Conservation (phyloP, 148 eudicot genomes). For the Suaeda aralocaspica region DNA sequence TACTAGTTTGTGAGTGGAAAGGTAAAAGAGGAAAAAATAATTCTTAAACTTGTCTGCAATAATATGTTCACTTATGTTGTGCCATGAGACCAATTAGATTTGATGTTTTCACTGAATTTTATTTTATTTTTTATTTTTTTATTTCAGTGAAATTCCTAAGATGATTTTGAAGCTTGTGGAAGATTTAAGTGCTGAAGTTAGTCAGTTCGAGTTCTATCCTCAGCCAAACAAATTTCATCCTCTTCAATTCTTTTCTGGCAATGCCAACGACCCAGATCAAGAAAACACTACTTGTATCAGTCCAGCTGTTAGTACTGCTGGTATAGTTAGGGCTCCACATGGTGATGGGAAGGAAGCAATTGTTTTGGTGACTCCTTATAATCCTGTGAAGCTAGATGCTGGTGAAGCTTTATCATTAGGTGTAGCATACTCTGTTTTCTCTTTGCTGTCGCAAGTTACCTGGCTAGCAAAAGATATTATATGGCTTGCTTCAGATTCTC, state of each 20-base stretch:
- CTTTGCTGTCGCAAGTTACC: constrained; percentile 69
- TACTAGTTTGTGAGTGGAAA: no score
- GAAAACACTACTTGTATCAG: constrained; percentile 52
- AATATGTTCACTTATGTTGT: not conserved
- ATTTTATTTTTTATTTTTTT: no score
- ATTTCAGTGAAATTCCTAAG: constrained; percentile 58
- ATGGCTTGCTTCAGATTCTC: constrained; percentile 98
- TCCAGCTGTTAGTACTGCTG: constrained; percentile 65
- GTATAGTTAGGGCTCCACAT: constrained; percentile 92
- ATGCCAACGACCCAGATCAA: constrained; percentile 38
- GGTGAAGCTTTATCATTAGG: constrained; percentile 77
- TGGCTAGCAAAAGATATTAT: constrained; percentile 97
- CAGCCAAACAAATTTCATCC: constrained; percentile 62
- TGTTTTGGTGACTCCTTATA: constrained; percentile 87
- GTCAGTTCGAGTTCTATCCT: constrained; percentile 60
- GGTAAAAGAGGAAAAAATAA: no score
- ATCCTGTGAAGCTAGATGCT: constrained; percentile 43
- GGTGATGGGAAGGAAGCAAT: constrained; percentile 99
- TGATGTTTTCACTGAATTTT: not conserved
- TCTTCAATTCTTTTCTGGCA: constrained; percentile 68
- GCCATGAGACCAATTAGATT: not conserved
- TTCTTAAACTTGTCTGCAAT: not conserved
- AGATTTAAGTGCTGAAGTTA: constrained; percentile 83
- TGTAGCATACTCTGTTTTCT: constrained; percentile 66
- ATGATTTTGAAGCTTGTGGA: constrained; percentile 51